Evolutionary conservation across 148 eudicot genomes (phyloP).

Genomic region (Hydrangea macrophylla): DNA sequence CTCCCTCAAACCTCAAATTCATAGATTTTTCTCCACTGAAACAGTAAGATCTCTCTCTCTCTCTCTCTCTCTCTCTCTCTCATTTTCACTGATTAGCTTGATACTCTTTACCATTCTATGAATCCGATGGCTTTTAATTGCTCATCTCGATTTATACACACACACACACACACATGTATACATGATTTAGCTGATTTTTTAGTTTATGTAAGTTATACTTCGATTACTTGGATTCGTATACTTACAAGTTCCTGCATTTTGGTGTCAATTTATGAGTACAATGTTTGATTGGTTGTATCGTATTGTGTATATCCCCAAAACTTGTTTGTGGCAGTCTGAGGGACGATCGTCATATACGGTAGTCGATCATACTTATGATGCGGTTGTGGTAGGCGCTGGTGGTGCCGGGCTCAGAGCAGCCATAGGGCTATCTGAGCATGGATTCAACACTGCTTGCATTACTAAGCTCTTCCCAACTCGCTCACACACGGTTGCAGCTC

Average conservation of each 20-base stretch:
- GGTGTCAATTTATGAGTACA: neutral
- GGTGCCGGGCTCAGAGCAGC: conserved; percentile 98
- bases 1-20: conserved; percentile 18
- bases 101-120: neutral
- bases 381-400: conserved; percentile 96
- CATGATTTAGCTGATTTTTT: neutral
- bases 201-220: neutral
- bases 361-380: conserved; percentile 96
- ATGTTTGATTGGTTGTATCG: neutral
- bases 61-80: neutral
- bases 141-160: neutral
- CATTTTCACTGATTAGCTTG: neutral
- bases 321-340: conserved; percentile 6
- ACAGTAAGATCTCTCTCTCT: conserved; percentile 36
- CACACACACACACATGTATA: neutral
- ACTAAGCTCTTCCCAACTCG: conserved; percentile 98
- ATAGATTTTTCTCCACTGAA: conserved; percentile 63
- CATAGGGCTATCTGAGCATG: conserved; percentile 95
- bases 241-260: neutral
- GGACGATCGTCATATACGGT: conserved; percentile 47
- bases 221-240: neutral
- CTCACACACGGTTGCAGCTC: conserved; percentile 98
- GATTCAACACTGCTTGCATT: conserved; percentile 95
- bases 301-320: neutral
- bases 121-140: neutral